Evolutionary conservation across 352 stramenopile species (phyloP).

Genomic region (Phytopythium helicoides): DNA sequence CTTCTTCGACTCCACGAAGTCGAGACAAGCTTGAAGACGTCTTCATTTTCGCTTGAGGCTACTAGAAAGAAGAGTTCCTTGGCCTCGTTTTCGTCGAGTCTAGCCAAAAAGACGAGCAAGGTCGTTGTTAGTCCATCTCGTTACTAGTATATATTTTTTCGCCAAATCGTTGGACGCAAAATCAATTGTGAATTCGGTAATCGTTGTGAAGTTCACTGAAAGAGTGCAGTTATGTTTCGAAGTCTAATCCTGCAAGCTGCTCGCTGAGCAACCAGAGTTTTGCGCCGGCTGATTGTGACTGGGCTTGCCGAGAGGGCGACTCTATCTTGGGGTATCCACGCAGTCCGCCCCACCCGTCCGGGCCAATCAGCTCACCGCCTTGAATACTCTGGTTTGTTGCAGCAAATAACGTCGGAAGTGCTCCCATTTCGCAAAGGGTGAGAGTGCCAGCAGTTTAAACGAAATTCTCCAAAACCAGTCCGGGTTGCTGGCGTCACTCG

Average conservation of each 20-base stretch:
- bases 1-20: conserved; percentile 30
- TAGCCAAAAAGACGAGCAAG: no score
- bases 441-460: conserved; percentile 22
- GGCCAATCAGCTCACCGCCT: conserved; percentile 23
- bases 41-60: no score
- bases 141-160: no score
- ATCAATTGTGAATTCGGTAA: no score
- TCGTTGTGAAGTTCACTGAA: no score
- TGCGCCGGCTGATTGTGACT: conserved; percentile 21
- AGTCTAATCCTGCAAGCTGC: conserved; percentile 26
- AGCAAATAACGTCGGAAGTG: conserved; percentile 43
- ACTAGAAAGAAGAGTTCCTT: background rate
- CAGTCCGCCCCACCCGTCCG: conserved; percentile 31
- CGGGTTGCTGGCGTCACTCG: conserved; percentile 13
- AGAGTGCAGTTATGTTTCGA: no score
- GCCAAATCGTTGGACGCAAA: no score
- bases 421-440: conserved; percentile 29
- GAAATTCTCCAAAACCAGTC: conserved; percentile 21
- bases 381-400: conserved; percentile 20
- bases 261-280: conserved; percentile 55
- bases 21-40: background rate
- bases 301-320: conserved; percentile 19
- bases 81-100: no score
- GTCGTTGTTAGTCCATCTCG: no score
- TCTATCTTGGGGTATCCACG: conserved; percentile 31